These are phyloP conservation scores for Hepatocystis sp. DNA, from an alignment of 169 alveolate species.

Conservation along the genomic window DNA sequence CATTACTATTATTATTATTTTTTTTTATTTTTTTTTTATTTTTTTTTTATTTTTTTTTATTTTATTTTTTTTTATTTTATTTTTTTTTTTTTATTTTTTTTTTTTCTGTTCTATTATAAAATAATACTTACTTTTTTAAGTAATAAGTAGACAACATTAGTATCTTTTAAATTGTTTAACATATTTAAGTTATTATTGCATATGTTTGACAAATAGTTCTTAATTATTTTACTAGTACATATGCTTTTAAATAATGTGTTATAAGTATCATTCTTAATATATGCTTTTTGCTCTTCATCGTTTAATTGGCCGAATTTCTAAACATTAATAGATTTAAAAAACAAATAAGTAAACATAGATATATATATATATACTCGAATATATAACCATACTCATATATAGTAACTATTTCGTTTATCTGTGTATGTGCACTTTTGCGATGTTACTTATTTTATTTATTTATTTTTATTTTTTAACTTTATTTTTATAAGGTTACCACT, in stretches of 20 bases:
- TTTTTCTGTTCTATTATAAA: not conserved
- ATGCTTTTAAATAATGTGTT: constrained; percentile 21
- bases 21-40: not conserved
- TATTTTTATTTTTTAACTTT: not conserved
- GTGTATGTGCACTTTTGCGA: no score
- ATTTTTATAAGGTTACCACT: constrained; percentile 18
- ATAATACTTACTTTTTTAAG: constrained; percentile 17
- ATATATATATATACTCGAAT: not conserved
- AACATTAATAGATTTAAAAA: no score
- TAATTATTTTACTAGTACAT: constrained; percentile 26
- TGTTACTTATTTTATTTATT: not conserved
- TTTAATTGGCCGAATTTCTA: constrained; percentile 34
- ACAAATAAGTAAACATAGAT: no score
- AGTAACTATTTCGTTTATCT: not conserved
- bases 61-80: not conserved
- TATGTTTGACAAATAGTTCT: constrained; percentile 27
- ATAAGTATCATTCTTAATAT: constrained; percentile 13
- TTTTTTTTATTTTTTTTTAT: not conserved
- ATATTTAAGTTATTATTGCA: constrained; percentile 19
- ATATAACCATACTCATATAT: not conserved
- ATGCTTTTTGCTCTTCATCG: constrained; percentile 44
- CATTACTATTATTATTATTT: constrained; percentile 1
- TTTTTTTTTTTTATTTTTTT: not conserved
- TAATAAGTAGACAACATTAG: constrained; percentile 11
- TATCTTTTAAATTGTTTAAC: constrained; percentile 17